Base-by-base conservation (phyloP, 441 rosid genomes). In the Erysimum pusillum region DNA sequence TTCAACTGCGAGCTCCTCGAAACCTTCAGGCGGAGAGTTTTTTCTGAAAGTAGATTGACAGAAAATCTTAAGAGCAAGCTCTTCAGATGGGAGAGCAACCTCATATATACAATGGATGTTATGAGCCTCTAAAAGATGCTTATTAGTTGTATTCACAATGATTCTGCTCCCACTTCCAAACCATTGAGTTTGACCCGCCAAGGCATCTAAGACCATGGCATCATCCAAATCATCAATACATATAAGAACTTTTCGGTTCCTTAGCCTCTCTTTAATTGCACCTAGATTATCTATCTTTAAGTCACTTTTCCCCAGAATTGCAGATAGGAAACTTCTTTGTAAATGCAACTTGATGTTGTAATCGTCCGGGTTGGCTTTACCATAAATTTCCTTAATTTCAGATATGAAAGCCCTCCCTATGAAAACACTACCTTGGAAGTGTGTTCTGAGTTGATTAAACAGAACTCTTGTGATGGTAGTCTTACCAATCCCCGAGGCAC, bases 111-210 rank as follows among this genome's bases (percentile, higher is more conserved):
- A 34, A 25, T n/a, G 25, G 25, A 53, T 53, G 10, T 2, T 6
- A 68, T 31, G 65, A 2, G 41, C 15, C 6, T 0, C 36, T 7
- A 72, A 17, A 14, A 75, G 9, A 4, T 18, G 60, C 34, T 25
- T 49, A 63, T 79, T 22, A 60, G 75, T 57, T 0, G 81, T 65
- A 8, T 75, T 56, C 13, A 76, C 53, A 17, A 82, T 45, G 25
- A 82, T 46, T 64, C 77, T 75, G 28, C 84, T 82, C 7, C 76
- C 80, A 0, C 0, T 0, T 17, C 73, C 77, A 56, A 82, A 82
- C 83, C 77, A 73, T 3, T 73, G 17, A 1, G 31, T 6, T 5
- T 42, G 6, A 41, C 68, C 77, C 0, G 10, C 74, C 25, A 80
- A 17, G 3, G 42, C n/a, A 5, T 71, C 68, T 18, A 80, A 12